Evolutionary conservation across 495 filamentous ascomycete species (phyloP).

Genomic region (Trichoderma parareesei): DNA sequence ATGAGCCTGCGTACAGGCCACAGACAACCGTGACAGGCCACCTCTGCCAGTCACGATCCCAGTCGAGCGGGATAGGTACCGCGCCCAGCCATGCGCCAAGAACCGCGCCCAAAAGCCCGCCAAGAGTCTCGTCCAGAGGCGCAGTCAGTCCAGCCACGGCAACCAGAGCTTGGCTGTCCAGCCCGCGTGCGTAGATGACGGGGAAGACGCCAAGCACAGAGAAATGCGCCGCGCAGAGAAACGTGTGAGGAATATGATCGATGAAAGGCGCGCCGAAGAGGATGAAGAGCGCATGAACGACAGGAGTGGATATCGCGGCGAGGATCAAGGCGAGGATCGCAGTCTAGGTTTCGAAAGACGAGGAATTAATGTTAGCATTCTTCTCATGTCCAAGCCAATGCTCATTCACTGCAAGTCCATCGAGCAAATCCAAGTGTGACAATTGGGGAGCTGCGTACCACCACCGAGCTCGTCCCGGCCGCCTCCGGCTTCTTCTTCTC

Average conservation of each 20-base stretch:
- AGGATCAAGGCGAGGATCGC: conserved; percentile 55
- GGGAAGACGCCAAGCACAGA: conserved; percentile 66
- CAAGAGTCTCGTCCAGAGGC: conserved; percentile 60
- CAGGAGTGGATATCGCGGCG: conserved; percentile 44
- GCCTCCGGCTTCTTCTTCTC: conserved; percentile 35
- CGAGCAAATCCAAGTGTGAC: neutral
- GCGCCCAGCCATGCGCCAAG: conserved; percentile 69
- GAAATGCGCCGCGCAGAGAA: conserved; percentile 73
- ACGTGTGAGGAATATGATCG: conserved; percentile 69
- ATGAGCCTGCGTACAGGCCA: conserved; percentile 34
- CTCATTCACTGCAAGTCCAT: neutral
- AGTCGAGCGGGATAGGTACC: conserved; percentile 91
- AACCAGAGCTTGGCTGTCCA: conserved; percentile 63
- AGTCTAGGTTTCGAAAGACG: conserved; percentile 37
- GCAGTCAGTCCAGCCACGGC: conserved; percentile 51
- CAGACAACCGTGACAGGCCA: conserved; percentile 81
- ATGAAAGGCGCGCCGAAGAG: conserved; percentile 88
- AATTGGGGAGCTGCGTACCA: conserved; percentile 25
- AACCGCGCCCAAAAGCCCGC: conserved; percentile 55
- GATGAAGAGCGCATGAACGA: conserved; percentile 58
- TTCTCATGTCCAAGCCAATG: neutral
- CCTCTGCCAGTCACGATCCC: conserved; percentile 93
- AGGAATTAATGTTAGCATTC: conserved; percentile 13
- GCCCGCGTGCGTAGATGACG: conserved; percentile 77
- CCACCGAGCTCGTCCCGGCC: conserved; percentile 23